These are phyloP conservation scores for Xylariaceae sp. DNA, from an alignment of 2,329 filamentous ascomycete genomes.

Conservation along the genomic window DNA sequence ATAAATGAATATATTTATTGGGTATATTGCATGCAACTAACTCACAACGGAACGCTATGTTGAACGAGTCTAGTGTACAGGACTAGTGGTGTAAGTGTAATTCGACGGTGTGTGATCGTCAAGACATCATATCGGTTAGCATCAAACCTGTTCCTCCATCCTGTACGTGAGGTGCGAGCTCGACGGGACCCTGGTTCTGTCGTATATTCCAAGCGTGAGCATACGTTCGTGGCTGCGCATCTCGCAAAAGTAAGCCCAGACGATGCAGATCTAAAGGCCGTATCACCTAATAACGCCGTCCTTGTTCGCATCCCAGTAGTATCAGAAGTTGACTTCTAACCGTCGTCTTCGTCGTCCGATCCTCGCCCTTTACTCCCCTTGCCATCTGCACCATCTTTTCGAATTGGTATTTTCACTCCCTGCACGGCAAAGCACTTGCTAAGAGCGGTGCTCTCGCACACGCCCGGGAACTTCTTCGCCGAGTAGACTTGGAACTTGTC, in stretches of 20 bases:
- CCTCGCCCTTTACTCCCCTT: conserved; percentile 49
- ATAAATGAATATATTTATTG: no score
- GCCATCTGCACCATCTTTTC: conserved; percentile 71
- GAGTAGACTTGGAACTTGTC: conserved; percentile 92
- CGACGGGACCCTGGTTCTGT: not conserved
- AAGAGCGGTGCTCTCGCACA: conserved; percentile 88
- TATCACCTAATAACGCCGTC: conserved; percentile 8
- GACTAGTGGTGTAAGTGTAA: not conserved
- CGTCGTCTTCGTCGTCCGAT: conserved; percentile 57
- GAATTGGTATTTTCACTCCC: conserved; percentile 94
- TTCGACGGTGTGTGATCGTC: not conserved
- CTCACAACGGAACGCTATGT: not conserved
- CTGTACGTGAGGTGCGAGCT: not conserved
- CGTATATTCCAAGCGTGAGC: not conserved
- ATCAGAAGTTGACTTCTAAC: conserved; percentile 17
- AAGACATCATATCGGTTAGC: not conserved
- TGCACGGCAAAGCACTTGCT: conserved; percentile 93
- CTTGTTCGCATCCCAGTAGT: conserved; percentile 1
- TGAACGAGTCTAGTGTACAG: not conserved
- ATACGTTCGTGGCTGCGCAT: not conserved
- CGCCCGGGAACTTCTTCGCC: conserved; percentile 97
- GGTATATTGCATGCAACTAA: no score
- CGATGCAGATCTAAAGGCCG: not conserved
- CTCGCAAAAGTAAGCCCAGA: not conserved
- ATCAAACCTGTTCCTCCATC: not conserved